These are phyloP conservation scores for Heterobasidion occidentale DNA, from an alignment of 1,284 basidiomycete species.

Conservation along the genomic window DNA sequence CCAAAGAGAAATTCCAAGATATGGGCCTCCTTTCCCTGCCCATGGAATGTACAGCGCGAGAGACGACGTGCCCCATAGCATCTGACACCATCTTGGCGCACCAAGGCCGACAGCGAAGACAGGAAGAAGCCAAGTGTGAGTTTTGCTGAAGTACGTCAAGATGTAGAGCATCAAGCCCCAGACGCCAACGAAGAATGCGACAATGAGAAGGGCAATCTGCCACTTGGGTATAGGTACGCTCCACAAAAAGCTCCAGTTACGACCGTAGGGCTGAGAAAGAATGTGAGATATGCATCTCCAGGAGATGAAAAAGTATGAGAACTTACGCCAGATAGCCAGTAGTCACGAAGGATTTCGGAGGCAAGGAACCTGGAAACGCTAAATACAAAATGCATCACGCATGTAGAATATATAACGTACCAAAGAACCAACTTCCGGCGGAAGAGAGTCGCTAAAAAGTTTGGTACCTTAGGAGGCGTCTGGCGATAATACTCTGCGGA, in stretches of 20 bases:
- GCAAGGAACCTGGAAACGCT: slow-evolving; percentile 59
- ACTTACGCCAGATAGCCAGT: slow-evolving; percentile 86
- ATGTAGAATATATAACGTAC: not conserved
- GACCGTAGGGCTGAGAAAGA: slow-evolving; percentile 66
- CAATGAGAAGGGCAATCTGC: slow-evolving; percentile 74
- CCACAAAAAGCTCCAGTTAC: slow-evolving; percentile 94
- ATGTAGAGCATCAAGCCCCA: slow-evolving; percentile 73
- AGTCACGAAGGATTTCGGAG: slow-evolving; percentile 83
- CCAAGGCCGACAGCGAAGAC: slow-evolving; percentile 92
- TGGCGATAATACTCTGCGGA: slow-evolving; percentile 75
- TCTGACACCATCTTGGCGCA: slow-evolving; percentile 91
- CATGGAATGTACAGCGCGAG: slow-evolving; percentile 86
- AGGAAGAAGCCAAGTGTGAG: slow-evolving; percentile 88
- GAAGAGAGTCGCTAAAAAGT: slow-evolving; percentile 83
- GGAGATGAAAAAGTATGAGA: not conserved
- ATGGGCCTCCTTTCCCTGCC: slow-evolving; percentile 79
- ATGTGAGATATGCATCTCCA: slow-evolving; percentile 7
- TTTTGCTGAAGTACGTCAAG: slow-evolving; percentile 82
- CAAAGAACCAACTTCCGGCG: slow-evolving; percentile 85
- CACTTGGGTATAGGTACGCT: slow-evolving; percentile 75
- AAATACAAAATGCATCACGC: not conserved
- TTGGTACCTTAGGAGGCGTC: slow-evolving; percentile 88
- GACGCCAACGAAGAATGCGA: slow-evolving; percentile 78
- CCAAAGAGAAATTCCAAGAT: slow-evolving; percentile 83
- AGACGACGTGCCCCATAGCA: slow-evolving; percentile 85